These are phyloP conservation scores for Suillus subaureus DNA, from an alignment of 768 basidiomycete species.

Conservation along the genomic window DNA sequence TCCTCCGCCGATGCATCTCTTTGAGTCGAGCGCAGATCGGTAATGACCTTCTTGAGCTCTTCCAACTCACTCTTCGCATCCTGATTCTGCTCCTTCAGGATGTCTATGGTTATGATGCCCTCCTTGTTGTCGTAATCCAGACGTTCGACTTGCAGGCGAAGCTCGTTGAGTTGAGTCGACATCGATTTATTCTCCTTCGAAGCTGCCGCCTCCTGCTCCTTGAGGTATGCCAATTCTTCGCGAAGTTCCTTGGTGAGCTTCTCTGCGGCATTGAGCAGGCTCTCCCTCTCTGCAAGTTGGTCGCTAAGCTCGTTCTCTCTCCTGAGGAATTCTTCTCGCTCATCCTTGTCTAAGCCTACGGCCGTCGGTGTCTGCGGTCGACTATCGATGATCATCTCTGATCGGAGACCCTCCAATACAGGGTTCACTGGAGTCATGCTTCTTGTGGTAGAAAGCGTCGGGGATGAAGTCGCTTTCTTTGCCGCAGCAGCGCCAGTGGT, in stretches of 20 bases:
- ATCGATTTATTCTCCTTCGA: constrained; percentile 93
- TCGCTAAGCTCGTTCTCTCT: constrained; percentile 97
- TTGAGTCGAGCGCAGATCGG: constrained; percentile 78
- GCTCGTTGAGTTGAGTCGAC: constrained; percentile 90
- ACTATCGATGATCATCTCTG: constrained; percentile 62
- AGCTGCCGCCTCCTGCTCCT: constrained; percentile 83
- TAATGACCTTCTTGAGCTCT: constrained; percentile 79
- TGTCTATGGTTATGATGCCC: constrained; percentile 88
- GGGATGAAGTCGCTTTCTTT: constrained; percentile 54
- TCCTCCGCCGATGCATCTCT: constrained; percentile 90
- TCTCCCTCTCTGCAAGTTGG: constrained; percentile 89
- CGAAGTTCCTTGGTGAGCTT: constrained; percentile 86
- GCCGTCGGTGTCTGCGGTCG: constrained; percentile 93
- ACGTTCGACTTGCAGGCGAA: constrained; percentile 88
- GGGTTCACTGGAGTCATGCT: constrained; percentile 80
- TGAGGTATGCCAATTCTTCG: constrained; percentile 88
- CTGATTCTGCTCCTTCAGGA: constrained; percentile 90
- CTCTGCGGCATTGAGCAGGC: constrained; percentile 73
- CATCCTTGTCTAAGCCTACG: constrained; percentile 89
- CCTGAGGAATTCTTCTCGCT: constrained; percentile 94
- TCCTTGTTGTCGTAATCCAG: constrained; percentile 97
- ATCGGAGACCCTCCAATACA: constrained; percentile 66
- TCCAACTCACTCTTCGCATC: constrained; percentile 89
- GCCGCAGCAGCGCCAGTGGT: constrained; percentile 42
- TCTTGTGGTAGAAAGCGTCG: constrained; percentile 65